Conservation (phyloP, 2,329 filamentous ascomycete species). For the Colletotrichum higginsianum region DNA sequence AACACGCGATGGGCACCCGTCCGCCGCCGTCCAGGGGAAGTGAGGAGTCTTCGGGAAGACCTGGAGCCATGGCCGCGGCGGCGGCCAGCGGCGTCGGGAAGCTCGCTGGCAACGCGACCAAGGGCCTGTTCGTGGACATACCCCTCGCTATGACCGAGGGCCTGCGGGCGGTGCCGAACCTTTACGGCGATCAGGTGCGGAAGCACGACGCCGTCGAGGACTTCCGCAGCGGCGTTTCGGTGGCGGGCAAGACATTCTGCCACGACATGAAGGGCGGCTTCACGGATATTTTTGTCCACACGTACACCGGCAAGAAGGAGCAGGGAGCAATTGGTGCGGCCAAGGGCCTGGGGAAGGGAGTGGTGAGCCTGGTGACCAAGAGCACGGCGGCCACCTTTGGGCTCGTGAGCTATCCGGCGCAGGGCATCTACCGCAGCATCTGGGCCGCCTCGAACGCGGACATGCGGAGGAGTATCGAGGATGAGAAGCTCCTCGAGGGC, state of each 20-base stretch:
- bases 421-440: conserved; percentile 40
- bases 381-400: conserved; percentile 40
- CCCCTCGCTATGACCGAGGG: conserved; percentile 43
- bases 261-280: conserved; percentile 38
- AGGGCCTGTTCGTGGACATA: conserved; percentile 68
- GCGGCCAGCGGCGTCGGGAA: conserved; percentile 66
- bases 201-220: conserved; percentile 34
- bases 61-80: conserved; percentile 43
- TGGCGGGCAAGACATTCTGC: conserved; percentile 40
- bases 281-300: conserved; percentile 41
- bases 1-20: background rate
- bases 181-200: conserved; percentile 42
- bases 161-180: conserved; percentile 41
- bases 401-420: conserved; percentile 41
- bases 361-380: conserved; percentile 41
- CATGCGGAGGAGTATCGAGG: conserved; percentile 34
- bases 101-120: conserved; percentile 69
- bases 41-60: conserved; percentile 8
- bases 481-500: conserved; percentile 36
- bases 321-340: conserved; percentile 36
- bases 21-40: conserved; percentile 16
- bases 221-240: conserved; percentile 41
- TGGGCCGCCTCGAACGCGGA: conserved; percentile 29
- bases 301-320: conserved; percentile 41
- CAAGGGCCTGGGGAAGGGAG: conserved; percentile 41